phyloP scores from a whole-genome alignment of 371 early-diverging fungal genomes.

The Apophysomyces ossiformis region DNA sequence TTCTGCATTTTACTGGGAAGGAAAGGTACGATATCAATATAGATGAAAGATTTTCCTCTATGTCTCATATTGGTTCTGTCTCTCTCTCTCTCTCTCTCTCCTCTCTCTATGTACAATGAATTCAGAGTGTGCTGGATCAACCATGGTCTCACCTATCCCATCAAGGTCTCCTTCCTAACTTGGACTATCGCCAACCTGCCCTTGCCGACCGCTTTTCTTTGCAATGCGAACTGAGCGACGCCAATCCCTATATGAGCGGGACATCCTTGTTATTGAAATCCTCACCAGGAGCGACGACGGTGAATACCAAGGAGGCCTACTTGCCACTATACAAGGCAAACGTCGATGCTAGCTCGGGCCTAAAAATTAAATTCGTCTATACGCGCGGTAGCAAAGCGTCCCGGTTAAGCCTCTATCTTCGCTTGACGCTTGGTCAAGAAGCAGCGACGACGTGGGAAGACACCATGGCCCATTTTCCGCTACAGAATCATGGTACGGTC shows the following conservation, averaged over 20 bases:
- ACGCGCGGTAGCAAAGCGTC: not conserved
- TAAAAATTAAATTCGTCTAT: not conserved
- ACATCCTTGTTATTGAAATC: slow-evolving; percentile 25
- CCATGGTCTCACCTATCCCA: slow-evolving; percentile 63
- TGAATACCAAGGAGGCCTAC: not conserved
- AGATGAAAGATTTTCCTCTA: no score
- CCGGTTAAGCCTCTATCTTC: no score
- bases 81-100: no score
- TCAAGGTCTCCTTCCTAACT: slow-evolving; percentile 54
- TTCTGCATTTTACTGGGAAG: slow-evolving; percentile 11
- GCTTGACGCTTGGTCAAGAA: no score
- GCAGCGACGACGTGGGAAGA: no score
- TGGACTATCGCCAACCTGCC: slow-evolving; percentile 25
- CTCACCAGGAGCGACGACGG: not conserved
- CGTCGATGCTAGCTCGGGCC: not conserved
- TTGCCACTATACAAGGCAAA: not conserved
- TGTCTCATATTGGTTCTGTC: no score
- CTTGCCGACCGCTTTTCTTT: no score
- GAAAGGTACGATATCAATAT: slow-evolving; percentile 10
- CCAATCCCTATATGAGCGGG: slow-evolving; percentile 43
- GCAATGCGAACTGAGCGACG: slow-evolving; percentile 27
- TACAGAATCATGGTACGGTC: not conserved
- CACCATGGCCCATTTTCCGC: no score
- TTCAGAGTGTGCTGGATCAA: slow-evolving; percentile 38
- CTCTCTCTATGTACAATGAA: no score